Evolutionary conservation across 2,329 filamentous ascomycete species (phyloP), one percentile per base, ranked within the genome.

Genomic region (Colletotrichum cuscutae): DNA sequence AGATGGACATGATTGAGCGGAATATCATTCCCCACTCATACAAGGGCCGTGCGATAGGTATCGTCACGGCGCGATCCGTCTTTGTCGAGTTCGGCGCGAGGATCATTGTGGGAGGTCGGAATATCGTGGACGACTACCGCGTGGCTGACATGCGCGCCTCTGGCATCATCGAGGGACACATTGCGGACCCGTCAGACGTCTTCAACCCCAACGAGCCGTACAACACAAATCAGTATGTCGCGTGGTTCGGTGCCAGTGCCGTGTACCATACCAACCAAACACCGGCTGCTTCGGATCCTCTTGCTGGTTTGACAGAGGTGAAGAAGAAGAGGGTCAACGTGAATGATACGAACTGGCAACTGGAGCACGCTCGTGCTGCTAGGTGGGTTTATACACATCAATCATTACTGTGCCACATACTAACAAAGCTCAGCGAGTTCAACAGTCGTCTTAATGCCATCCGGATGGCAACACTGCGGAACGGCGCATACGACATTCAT

Each of bases 211-310:
- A 93, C 52, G 93, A 97, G 80, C 88, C 92, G n/a, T 99, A 99
- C 87, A 98, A 99, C 87, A 95, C 96, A 84, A 99, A 99, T 80
- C 95, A 98, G 81, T 99, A 98, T 80, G 97, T 99, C 32, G 97
- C 97, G 32, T 99, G 97, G 97, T 95, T 98, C 81, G 97, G 97
- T 62, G 97, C 97, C 60, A 98, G 96, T 81, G 92, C 94, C 52
- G 97, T 99, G 28, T 99, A 99, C 81, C 95, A 98, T 81, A 95
- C 94, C 13, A 92, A 91, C 69, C 71, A 73, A 28, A 90, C 89
- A 1, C 94, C 95, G 1, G 91, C 92, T 26, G 91, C 94, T n/a
- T 94, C 95, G 2, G 86, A 92, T 71, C 91, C 91, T 37, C 91
- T 87, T 73, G 66, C 68, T n/a, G 93, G 93, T 70, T 97, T 97